Evolutionary conservation across 1,139 yeast species (phyloP), one percentile per base, ranked within the genome.

Genomic region (Casaregolazyma lundiana): DNA sequence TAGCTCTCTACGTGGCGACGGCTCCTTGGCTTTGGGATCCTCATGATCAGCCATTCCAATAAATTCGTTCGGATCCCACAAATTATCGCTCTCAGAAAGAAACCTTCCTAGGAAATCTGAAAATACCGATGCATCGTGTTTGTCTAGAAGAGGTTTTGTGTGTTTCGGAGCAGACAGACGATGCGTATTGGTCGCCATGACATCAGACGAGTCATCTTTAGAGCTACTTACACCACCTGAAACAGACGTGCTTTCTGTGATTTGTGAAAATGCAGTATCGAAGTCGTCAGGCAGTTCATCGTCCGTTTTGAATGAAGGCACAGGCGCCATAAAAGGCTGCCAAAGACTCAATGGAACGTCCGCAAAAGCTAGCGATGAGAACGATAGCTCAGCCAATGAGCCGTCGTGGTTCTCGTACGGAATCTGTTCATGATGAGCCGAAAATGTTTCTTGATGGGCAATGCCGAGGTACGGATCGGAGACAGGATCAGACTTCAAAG

Each of bases 61-160:
- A 24, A 38, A n/a, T 13, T 11, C 4, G 35, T 60, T 59, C n/a
- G 69, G 69, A 43, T 65, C 64, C 43, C 62, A 56, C 29, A 63
- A 44, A 48, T 61, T 62, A 43, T 65, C 58, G 4, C 70, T 65
- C 49, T 68, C 70, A n/a, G 56, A 59, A 16, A 67, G 59, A 38
- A 69, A 60, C 44, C 60, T 64, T 48, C 68, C 72, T 43, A 69
- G 54, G 49, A 68, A 68, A 22, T 56, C 59, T 9, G 66, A 50
- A 43, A 68, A 61, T 24, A 69, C 69, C 21, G 55, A 50, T n/a
- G 66, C 57, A 51, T 68, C 72, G 35, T 57, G 59, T 34, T 61
- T 64, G 49, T 63, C 66, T 40, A 68, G 58, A 41, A 68, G 60
- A 16, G 65, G 62, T 13, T 45, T 45, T 35, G 41, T 35, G 9